phyloP scores from a whole-genome alignment of 2,329 filamentous ascomycete species.

The Cryphonectria parasitica region DNA sequence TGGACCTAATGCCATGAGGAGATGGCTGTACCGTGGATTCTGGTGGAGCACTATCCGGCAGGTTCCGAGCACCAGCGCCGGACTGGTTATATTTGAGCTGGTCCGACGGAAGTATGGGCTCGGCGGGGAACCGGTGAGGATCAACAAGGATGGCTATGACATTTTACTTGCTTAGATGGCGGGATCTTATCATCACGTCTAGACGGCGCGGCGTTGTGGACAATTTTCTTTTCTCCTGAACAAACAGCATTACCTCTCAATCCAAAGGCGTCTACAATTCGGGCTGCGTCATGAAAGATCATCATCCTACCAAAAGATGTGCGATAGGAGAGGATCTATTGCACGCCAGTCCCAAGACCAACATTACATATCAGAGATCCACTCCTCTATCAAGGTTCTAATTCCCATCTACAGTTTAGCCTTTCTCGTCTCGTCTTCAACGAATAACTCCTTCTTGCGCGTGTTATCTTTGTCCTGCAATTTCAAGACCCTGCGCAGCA shows the following conservation, averaged over 20 bases:
- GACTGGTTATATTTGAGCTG: constrained; percentile 78
- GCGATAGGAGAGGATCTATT: background rate
- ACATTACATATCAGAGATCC: background rate
- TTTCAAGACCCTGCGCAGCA: constrained; percentile 54
- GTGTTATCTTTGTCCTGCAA: constrained; percentile 10
- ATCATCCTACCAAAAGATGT: background rate
- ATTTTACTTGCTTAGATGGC: constrained; percentile 59
- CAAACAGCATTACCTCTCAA: constrained; percentile 12
- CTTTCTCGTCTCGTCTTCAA: constrained; percentile 10
- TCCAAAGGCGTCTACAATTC: background rate
- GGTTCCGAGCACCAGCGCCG: constrained; percentile 76
- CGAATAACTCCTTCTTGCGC: background rate
- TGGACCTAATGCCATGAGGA: constrained; percentile 42
- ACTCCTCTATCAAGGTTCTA: background rate
- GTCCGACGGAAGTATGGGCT: constrained; percentile 73
- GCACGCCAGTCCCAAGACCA: background rate
- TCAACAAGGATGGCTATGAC: constrained; percentile 71
- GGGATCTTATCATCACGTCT: background rate
- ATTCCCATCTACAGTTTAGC: constrained; percentile 13
- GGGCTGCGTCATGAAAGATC: background rate
- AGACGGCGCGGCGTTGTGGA: constrained; percentile 18
- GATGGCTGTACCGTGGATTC: constrained; percentile 73
- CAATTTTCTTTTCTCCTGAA: background rate
- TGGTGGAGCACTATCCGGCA: constrained; percentile 73
- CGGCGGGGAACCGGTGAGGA: constrained; percentile 64